Percentiles rank a stretch among this genome's conserved stretches.
phyloP scores from a whole-genome alignment of 768 basidiomycete species.

The Leucosporidium scottii region DNA sequence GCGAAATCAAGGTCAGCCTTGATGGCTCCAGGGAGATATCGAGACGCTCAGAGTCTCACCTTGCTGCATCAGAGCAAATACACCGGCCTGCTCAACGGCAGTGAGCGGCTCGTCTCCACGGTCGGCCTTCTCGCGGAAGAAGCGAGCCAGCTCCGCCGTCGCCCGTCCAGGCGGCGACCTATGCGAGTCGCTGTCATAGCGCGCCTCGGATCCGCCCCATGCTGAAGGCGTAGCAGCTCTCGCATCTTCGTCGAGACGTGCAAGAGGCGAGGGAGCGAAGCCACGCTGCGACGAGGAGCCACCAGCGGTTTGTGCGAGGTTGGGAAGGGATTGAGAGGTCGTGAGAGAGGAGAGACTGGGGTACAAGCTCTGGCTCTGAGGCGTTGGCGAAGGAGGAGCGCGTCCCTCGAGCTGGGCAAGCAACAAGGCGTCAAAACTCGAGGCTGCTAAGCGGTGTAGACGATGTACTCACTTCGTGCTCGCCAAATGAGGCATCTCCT shows the following conservation, averaged over 20 bases:
- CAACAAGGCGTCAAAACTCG: no score
- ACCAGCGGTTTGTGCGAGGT: slow-evolving; percentile 5
- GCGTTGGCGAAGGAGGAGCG: slow-evolving; percentile 18
- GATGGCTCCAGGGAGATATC: rapidly evolving
- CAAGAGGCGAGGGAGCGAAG: no score
- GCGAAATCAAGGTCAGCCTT: not conserved
- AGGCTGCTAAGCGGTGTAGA: not conserved
- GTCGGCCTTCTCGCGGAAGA: slow-evolving; percentile 27
- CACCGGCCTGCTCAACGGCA: slow-evolving; percentile 29
- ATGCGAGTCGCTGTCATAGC: not conserved
- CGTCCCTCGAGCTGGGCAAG: not conserved
- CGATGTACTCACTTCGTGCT: not conserved
- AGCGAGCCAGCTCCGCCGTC: slow-evolving; percentile 22
- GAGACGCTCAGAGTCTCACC: slow-evolving; percentile 5
- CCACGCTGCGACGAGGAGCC: not conserved
- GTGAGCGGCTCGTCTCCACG: slow-evolving; percentile 20
- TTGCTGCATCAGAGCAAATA: slow-evolving; percentile 28
- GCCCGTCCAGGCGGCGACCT: slow-evolving; percentile 1
- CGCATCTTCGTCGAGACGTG: no score
- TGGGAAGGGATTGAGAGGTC: slow-evolving; percentile 12
- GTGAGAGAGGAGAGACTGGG: slow-evolving; percentile 3
- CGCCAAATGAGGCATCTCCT: slow-evolving; percentile 2
- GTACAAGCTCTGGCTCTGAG: not conserved
- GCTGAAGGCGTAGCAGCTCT: not conserved
- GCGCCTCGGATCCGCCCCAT: not conserved